phyloP scores from a whole-genome alignment of 1,139 yeast species.

The Blastobotrys raffinosifermentans region DNA sequence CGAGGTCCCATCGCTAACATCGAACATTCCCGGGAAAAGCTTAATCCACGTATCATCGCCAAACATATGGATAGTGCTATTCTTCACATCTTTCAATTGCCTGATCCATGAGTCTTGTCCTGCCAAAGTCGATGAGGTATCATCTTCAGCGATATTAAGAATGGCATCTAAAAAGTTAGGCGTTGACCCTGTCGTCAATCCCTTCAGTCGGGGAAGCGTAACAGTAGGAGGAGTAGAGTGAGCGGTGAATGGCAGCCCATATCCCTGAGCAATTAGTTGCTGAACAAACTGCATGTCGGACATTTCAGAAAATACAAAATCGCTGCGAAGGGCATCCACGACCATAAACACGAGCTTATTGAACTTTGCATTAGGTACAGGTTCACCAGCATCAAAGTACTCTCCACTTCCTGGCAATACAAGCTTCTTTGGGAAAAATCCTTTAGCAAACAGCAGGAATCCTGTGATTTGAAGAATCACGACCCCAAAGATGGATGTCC shows the following conservation, averaged over 20 bases:
- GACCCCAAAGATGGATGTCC: conserved; percentile 21
- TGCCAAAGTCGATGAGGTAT: conserved; percentile 64
- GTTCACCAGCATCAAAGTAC: conserved; percentile 27
- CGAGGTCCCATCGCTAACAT: conserved; percentile 74
- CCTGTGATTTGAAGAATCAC: conserved; percentile 45
- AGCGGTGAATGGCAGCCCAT: conserved; percentile 85
- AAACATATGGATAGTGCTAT: conserved; percentile 64
- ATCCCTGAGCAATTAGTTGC: conserved; percentile 52
- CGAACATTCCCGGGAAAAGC: conserved; percentile 66
- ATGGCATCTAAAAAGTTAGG: conserved; percentile 96
- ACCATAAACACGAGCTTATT: conserved; percentile 72
- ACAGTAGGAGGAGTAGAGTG: conserved; percentile 95
- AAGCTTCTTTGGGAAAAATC: conserved; percentile 86
- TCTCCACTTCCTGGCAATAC: conserved; percentile 52
- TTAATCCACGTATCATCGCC: conserved; percentile 99
- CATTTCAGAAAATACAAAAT: conserved; percentile 61
- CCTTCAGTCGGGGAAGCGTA: conserved; percentile 87
- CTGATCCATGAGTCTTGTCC: conserved; percentile 83
- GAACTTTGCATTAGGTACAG: conserved; percentile 43
- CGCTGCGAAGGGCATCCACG: conserved; percentile 88
- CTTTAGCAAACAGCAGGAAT: conserved; percentile 58
- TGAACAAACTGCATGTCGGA: conserved; percentile 68
- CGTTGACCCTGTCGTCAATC: conserved; percentile 88
- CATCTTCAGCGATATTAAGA: conserved; percentile 88
- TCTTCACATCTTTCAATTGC: conserved; percentile 44